Evolutionary conservation across 495 filamentous ascomycete genomes (phyloP).

Genomic region (Penicillium diatomitis): DNA sequence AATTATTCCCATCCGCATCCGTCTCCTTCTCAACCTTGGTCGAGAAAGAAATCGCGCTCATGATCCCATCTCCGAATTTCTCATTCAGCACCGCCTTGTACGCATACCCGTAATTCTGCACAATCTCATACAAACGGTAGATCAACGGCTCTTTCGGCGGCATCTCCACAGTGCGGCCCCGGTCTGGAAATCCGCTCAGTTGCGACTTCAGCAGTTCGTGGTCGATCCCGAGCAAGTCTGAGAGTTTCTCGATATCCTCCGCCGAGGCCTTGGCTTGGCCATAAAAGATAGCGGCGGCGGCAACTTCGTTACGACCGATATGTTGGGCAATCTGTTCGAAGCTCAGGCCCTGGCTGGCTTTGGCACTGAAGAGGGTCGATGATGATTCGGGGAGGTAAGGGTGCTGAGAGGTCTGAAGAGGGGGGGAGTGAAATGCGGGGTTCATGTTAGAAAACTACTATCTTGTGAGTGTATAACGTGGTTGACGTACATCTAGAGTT

Average conservation of each 20-base stretch:
- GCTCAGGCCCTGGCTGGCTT: conserved; percentile 61
- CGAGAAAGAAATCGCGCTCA: conserved; percentile 91
- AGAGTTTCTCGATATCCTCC: conserved; percentile 68
- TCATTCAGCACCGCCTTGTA: conserved; percentile 97
- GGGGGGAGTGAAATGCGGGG: neutral
- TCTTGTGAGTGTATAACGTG: neutral
- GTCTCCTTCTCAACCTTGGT: conserved; percentile 95
- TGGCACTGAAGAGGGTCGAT: conserved; percentile 73
- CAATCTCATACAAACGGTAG: conserved; percentile 90
- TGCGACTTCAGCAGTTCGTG: conserved; percentile 48
- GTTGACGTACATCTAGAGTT: conserved; percentile 30
- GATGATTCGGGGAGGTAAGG: conserved; percentile 58
- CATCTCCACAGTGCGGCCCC: conserved; percentile 81
- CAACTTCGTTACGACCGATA: conserved; percentile 81
- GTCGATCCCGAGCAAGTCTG: conserved; percentile 55
- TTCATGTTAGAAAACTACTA: no score
- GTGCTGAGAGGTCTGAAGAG: conserved; percentile 29
- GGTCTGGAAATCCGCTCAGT: conserved; percentile 67
- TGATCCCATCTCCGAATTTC: conserved; percentile 98
- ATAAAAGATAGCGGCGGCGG: conserved; percentile 89
- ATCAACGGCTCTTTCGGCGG: conserved; percentile 90
- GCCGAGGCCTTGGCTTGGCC: conserved; percentile 74
- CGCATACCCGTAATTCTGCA: conserved; percentile 96
- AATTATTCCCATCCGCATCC: conserved; percentile 68
- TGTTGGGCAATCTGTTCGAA: conserved; percentile 73